Evolutionary conservation across 2,329 filamentous ascomycete species (phyloP), one percentile per base, ranked within the genome.

Genomic region (Lasiodiplodia sp.): DNA sequence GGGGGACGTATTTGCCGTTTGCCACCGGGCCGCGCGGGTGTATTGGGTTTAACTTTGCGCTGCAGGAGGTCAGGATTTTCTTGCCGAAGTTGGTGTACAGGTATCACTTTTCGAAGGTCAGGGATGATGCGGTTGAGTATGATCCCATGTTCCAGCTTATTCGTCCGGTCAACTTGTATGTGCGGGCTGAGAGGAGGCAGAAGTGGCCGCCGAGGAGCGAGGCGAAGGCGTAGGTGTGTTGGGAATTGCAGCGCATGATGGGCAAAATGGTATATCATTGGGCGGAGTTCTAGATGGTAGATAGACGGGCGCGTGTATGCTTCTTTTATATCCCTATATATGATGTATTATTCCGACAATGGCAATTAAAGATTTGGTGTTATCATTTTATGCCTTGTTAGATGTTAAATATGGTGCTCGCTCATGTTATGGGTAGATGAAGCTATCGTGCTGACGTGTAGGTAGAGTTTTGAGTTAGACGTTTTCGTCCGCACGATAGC

Each of bases 1-100:
- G 82, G 37, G 83, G 81, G 1, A 79, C 84, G 0, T 90, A 90
- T 72, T 79, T 86, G 3, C 88, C 88, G 0, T 91, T 90, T 70
- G 87, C 85, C 0, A 79, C 83, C 0, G 88, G 88, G 0, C 84
- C 81, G 0, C 80, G 88, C 1, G 84, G 84, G 78, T 90, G 88
- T 70, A 87, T 90, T 67, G 88, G 88, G 0, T 90, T 89, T 82
- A 90, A 89, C 76, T 89, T 90, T 75, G 88, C 87, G 0, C 78
- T 90, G 7, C 83, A 85, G 69, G 87, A 90, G 75, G 81, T 89
- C 69, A 89, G 89, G 79, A 81, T 88, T 4, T 84, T 88, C 72
- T 49, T 90, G 70, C 80, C 83, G 1, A 87, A 89, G 79, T 77
- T 90, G 47, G 76, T 90, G 2, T 90, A 84, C 68, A 81, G 88